Conservation (phyloP, 1,284 basidiomycete genomes). For the Chalciporus sp. region DNA sequence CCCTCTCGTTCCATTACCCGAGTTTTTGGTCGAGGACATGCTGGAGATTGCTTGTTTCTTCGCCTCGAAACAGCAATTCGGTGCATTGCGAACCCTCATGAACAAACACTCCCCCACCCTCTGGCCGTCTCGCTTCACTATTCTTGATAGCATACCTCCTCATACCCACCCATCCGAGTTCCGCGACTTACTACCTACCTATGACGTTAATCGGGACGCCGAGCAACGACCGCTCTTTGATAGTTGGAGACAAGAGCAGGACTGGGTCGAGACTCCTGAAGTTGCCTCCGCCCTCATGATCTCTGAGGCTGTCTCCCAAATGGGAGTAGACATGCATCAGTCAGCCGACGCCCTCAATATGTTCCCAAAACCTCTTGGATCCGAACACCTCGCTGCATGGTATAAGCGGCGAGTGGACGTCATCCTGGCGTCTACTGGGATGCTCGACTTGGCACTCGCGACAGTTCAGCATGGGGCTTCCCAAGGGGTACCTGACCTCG, state of each 20-base stretch:
- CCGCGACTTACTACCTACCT: conserved; percentile 63
- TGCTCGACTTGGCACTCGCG: conserved; percentile 78
- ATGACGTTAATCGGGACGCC: conserved; percentile 47
- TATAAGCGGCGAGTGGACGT: conserved; percentile 66
- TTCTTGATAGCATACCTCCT: conserved; percentile 76
- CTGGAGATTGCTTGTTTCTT: conserved; percentile 62
- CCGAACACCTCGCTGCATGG: conserved; percentile 64
- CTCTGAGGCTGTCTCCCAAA: conserved; percentile 16
- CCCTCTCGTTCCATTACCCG: conserved; percentile 56
- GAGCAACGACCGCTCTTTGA: conserved; percentile 42
- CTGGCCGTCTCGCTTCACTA: conserved; percentile 69
- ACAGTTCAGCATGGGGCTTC: conserved; percentile 86
- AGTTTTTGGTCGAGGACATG: conserved; percentile 66
- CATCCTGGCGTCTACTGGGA: conserved; percentile 69
- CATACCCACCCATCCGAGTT: conserved; percentile 67
- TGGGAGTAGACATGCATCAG: conserved; percentile 10
- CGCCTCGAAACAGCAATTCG: conserved; percentile 63
- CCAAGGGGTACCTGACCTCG: conserved; percentile 75
- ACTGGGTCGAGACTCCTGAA: conserved; percentile 56
- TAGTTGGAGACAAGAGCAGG: conserved; percentile 51
- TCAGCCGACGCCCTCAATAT: conserved; percentile 1
- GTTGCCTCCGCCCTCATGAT: conserved; percentile 44
- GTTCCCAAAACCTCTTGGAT: conserved; percentile 18
- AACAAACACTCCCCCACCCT: conserved; percentile 57
- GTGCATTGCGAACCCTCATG: conserved; percentile 59